Base-by-base conservation (phyloP, 768 basidiomycete genomes). In the Candolleomyces aberdarensis region DNA sequence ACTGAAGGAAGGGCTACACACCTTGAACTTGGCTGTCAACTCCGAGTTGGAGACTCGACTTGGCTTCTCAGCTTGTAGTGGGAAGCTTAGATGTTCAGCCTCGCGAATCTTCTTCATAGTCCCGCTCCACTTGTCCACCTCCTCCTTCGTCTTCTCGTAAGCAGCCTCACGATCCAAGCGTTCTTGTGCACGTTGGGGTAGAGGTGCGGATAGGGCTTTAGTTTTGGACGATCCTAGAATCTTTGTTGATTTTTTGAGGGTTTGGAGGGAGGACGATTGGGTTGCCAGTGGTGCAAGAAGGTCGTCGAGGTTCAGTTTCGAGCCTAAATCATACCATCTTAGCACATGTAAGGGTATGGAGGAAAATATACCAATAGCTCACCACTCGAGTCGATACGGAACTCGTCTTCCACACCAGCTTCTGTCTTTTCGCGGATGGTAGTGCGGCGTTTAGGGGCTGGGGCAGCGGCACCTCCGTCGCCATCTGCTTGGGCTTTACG, bases 21-120 rank as follows among this genome's bases (percentile, higher is more conserved):
- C 92, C 76, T 88, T 92, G 77, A 97, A 98, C 69, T 89, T 94
- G 8, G 92, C 88, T 7, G 83, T 81, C 19, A 94, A 79, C 65
- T 91, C 88, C 20, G 90, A 77, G 67, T 88, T 91, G 2, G 91
- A 94, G 5, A 83, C 78, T 29, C 83, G 80, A 17, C 75, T 77
- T 0, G 77, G 71, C 20, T 79, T 73, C 59, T 85, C 79, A 1
- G 81, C 81, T 82, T 94, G 92, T 4, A 95, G 76, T 26, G 92
- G 92, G 71, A 95, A 95, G 56, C 87, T 92, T 44, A 95, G 75
- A 73, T 94, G 90, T 62, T 95, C 92, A 5, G 92, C 92, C 77
- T 98, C 93, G 64, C 89, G 88, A 65, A 99, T 94, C 20, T 85
- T 83, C 72, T 91, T 92, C 89, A 98, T 96, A 3, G 93, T 92